A percentile compares a stretch with the other conserved stretches of the same genome.
These are phyloP conservation scores for Aspergillus flavus DNA, from an alignment of 2,329 filamentous ascomycete species.

Conservation along the genomic window DNA sequence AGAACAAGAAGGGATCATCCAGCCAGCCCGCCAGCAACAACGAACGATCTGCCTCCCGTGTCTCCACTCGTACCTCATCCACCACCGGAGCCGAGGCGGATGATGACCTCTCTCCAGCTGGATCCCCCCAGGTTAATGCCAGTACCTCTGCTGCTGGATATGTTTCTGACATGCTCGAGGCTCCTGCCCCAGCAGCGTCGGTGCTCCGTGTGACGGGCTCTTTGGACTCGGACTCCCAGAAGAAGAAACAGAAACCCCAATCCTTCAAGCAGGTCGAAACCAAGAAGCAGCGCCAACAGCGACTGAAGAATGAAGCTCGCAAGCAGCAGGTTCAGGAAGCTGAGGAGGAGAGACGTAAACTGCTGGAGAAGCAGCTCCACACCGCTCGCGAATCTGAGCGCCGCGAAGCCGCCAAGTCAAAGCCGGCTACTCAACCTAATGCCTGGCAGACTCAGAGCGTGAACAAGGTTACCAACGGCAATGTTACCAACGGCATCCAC, in stretches of 20 bases:
- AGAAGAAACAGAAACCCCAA: slow-evolving; percentile 63
- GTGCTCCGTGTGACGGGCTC: slow-evolving; percentile 77
- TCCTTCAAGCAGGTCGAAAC: slow-evolving; percentile 71
- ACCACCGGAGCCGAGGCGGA: slow-evolving; percentile 75
- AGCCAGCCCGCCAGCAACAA: slow-evolving; percentile 52
- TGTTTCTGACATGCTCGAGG: slow-evolving; percentile 90
- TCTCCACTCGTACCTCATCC: slow-evolving; percentile 66
- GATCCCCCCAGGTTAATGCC: slow-evolving; percentile 63
- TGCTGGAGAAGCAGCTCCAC: slow-evolving; percentile 81
- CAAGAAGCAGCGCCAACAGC: slow-evolving; percentile 95
- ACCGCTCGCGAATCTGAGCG: slow-evolving; percentile 80
- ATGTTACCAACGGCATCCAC: slow-evolving; percentile 24
- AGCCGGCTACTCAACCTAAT: slow-evolving; percentile 49
- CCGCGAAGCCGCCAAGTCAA: slow-evolving; percentile 64
- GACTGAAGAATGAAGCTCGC: slow-evolving; percentile 80
- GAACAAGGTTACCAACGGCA: slow-evolving; percentile 26
- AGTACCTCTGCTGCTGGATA: slow-evolving; percentile 56
- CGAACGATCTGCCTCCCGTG: slow-evolving; percentile 41
- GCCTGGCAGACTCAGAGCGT: slow-evolving; percentile 55
- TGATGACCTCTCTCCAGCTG: slow-evolving; percentile 73
- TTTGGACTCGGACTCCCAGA: slow-evolving; percentile 49
- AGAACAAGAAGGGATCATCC: slow-evolving; percentile 62
- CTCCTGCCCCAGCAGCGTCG: slow-evolving; percentile 66
- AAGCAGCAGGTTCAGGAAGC: slow-evolving; percentile 74
- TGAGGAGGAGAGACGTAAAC: slow-evolving; percentile 74